These are phyloP conservation scores for Pyrus hybrid DNA, from an alignment of 331 rosid species.

Conservation along the genomic window DNA sequence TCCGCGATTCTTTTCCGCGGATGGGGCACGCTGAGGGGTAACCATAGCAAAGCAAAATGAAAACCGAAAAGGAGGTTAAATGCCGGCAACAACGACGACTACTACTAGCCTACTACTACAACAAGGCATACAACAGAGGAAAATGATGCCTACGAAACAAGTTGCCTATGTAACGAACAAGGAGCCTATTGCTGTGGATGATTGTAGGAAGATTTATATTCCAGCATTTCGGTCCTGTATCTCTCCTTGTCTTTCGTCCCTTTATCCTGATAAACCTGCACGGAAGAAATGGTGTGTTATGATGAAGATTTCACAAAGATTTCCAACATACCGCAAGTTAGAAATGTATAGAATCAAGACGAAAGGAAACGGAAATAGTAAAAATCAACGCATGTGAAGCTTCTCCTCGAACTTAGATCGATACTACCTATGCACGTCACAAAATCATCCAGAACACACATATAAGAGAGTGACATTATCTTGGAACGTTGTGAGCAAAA, in stretches of 20 bases:
- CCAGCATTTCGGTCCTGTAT: constrained; percentile 50
- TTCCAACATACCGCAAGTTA: neutral
- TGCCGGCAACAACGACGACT: neutral
- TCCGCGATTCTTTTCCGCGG: neutral
- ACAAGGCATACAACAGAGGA: neutral
- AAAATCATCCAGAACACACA: neutral
- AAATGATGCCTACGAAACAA: neutral
- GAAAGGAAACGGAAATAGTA: neutral
- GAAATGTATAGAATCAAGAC: neutral
- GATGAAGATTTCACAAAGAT: neutral
- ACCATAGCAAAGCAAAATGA: neutral
- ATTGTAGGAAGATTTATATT: constrained; percentile 41
- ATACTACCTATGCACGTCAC: neutral
- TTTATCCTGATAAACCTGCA: constrained; percentile 72
- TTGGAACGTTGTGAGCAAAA: neutral
- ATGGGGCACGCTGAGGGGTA: neutral
- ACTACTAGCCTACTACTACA: neutral
- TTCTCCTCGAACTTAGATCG: neutral
- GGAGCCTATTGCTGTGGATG: constrained; percentile 24
- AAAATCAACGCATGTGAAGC: neutral
- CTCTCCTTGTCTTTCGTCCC: constrained; percentile 70
- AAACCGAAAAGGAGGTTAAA: neutral
- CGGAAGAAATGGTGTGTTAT: neutral
- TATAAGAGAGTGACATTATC: neutral
- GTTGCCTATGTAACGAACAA: neutral